Evolutionary conservation across 441 rosid genomes (phyloP), one percentile per base, ranked within the genome.

Genomic region (Gossypium davidsonii): DNA sequence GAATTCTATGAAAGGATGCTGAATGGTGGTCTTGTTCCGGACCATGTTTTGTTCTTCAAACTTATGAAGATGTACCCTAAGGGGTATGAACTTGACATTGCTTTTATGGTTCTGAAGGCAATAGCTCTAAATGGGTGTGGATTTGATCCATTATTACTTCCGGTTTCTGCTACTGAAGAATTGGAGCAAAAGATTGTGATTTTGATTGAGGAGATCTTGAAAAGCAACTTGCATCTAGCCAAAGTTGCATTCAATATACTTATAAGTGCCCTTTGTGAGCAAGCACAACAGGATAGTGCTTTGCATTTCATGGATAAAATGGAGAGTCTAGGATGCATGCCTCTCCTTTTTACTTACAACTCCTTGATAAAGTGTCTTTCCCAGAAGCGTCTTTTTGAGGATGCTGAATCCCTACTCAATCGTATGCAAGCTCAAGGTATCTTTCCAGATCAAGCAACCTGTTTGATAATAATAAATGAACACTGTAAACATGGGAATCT

Each of bases 191-290:
- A 81, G 58, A 83, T 82, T 73, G 88, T 82, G 78, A 61, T 80
- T 65, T 75, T 89, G 62, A 82, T 87, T 70, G 84, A 57, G 57
- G 78, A 79, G 58, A 83, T 91, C 70, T 73, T 79, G 72, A 77
- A 73, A 73, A 83, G 79, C 28, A 74, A 83, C 71, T 71, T 26
- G 48, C 79, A 78, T 52, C 71, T 81, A 69, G 91, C 85, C 76
- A 79, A 79, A 18, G 76, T 73, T 75, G 88, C 89, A 65, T 88
- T 81, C 78, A 79, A 53, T 37, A 81, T 89, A 46, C 83, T 80
- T 76, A 79, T 90, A 28, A 80, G 79, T 73, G 93, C 92, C 66
- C 74, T 86, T 70, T 90, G 89, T 44, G 80, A 82, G 56, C 77
- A 56, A 18, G 77, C 86, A 70, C 78, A 84, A 51, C 42, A 49